These are phyloP conservation scores for Mycena filopes DNA, from an alignment of 768 basidiomycete genomes.

Conservation along the genomic window DNA sequence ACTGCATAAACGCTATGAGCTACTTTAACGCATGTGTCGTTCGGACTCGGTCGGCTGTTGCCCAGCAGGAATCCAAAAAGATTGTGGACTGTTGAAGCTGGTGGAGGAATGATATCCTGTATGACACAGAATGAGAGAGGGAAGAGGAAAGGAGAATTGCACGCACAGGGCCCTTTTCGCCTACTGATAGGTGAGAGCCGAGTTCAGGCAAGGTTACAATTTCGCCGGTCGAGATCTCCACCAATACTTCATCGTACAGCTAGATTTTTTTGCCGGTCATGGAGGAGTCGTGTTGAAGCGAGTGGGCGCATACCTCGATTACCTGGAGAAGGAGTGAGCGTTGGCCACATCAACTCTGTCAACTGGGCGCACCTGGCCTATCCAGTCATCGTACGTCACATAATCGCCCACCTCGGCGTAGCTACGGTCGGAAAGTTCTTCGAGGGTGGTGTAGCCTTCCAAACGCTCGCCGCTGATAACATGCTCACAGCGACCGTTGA, in stretches of 20 bases:
- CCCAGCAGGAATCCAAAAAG: constrained; percentile 59
- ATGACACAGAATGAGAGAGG: constrained; percentile 17
- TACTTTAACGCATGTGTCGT: constrained; percentile 76
- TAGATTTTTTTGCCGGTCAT: constrained; percentile 42
- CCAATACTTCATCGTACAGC: constrained; percentile 86
- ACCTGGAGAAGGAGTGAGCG: constrained; percentile 55
- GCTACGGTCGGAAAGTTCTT: constrained; percentile 65
- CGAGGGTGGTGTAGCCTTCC: constrained; percentile 69
- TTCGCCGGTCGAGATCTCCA: constrained; percentile 71
- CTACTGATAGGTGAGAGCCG: constrained; percentile 78
- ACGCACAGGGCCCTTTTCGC: constrained; percentile 79
- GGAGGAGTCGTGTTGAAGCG: constrained; percentile 23
- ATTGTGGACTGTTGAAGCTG: constrained; percentile 54
- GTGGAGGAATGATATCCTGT: constrained; percentile 75
- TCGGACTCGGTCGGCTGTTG: constrained; percentile 51
- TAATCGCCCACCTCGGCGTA: constrained; percentile 84
- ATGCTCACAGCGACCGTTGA: constrained; percentile 78
- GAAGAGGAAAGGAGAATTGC: constrained; percentile 2
- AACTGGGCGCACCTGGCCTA: constrained; percentile 76
- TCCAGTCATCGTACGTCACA: constrained; percentile 86
- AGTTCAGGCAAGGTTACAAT: constrained; percentile 83
- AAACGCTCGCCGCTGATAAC: constrained; percentile 71
- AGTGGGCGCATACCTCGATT: constrained; percentile 70
- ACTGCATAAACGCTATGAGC: constrained; percentile 83
- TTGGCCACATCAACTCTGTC: background rate